Evolutionary conservation across 805 yeast species (phyloP).

Genomic region (Lipomyces mesembrius): DNA sequence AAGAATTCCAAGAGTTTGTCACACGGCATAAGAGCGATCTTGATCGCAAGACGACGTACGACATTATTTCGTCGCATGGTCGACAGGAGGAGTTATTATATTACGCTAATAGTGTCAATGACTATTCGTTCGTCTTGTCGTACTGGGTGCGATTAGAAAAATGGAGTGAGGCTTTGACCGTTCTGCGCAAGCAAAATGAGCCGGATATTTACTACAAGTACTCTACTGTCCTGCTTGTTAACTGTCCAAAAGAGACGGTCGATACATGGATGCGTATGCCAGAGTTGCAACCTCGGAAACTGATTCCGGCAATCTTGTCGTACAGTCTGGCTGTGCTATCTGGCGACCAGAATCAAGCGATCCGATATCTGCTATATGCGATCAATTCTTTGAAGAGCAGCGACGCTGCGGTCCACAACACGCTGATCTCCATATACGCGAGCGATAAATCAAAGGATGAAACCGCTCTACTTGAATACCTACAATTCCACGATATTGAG

Average conservation of each 20-base stretch:
- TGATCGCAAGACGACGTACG: conserved; percentile 73
- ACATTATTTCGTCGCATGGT: conserved; percentile 70
- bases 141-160: conserved; percentile 70
- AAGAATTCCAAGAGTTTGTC: conserved; percentile 57
- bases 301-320: conserved; percentile 76
- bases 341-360: conserved; percentile 61
- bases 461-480: conserved; percentile 54
- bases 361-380: conserved; percentile 64
- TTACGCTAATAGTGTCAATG: conserved; percentile 70
- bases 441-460: conserved; percentile 54
- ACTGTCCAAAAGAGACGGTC: conserved; percentile 70
- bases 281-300: conserved; percentile 60
- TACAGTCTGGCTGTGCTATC: conserved; percentile 51
- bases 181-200: conserved; percentile 56
- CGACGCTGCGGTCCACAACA: conserved; percentile 64
- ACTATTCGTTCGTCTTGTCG: conserved; percentile 68
- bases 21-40: conserved; percentile 52
- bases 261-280: conserved; percentile 73
- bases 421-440: conserved; percentile 69
- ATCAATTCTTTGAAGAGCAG: conserved; percentile 53
- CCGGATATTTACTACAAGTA: conserved; percentile 62
- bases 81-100: conserved; percentile 64
- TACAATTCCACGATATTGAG: conserved; percentile 50
- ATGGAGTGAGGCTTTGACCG: conserved; percentile 74
- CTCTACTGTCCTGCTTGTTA: conserved; percentile 69